These are phyloP conservation scores for Mycena metata DNA, from an alignment of 768 basidiomycete genomes.

Conservation along the genomic window DNA sequence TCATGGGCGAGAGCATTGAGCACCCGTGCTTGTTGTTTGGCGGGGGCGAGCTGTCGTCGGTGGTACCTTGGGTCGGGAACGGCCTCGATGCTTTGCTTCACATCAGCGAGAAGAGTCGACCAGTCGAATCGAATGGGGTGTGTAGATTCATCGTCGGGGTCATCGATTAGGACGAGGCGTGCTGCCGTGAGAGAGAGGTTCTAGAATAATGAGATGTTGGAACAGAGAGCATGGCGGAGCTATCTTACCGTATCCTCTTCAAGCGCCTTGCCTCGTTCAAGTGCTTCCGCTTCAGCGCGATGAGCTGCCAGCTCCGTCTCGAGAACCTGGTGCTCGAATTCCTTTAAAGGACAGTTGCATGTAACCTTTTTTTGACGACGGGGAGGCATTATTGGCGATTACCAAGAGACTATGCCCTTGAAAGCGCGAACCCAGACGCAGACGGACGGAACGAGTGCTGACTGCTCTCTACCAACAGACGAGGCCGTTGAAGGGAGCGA, in stretches of 20 bases:
- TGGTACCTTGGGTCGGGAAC: not conserved
- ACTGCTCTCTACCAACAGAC: too few species aligned
- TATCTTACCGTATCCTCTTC: conserved; percentile 3
- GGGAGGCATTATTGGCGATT: too few species aligned
- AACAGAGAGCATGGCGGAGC: not conserved
- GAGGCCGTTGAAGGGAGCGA: too few species aligned
- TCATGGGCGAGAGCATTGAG: conserved; percentile 2
- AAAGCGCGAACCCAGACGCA: too few species aligned
- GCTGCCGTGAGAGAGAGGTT: too few species aligned
- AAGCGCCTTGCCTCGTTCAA: conserved; percentile 1
- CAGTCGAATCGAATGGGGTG: not conserved
- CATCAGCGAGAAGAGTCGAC: conserved; percentile 1
- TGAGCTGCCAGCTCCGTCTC: not conserved
- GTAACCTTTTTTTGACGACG: too few species aligned
- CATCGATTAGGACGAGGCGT: conserved; percentile 11
- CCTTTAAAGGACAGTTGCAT: too few species aligned
- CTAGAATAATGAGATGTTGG: too few species aligned
- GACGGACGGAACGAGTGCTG: too few species aligned
- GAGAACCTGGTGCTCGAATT: too few species aligned
- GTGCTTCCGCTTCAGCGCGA: not conserved
- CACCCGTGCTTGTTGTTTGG: not conserved
- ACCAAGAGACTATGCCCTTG: too few species aligned
- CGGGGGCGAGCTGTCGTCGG: conserved; percentile 8
- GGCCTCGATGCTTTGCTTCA: conserved; percentile 5
- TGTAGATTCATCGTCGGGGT: conserved; percentile 1